Evolutionary conservation across 495 filamentous ascomycete genomes (phyloP).

Genomic region (Podospora tetraspora): DNA sequence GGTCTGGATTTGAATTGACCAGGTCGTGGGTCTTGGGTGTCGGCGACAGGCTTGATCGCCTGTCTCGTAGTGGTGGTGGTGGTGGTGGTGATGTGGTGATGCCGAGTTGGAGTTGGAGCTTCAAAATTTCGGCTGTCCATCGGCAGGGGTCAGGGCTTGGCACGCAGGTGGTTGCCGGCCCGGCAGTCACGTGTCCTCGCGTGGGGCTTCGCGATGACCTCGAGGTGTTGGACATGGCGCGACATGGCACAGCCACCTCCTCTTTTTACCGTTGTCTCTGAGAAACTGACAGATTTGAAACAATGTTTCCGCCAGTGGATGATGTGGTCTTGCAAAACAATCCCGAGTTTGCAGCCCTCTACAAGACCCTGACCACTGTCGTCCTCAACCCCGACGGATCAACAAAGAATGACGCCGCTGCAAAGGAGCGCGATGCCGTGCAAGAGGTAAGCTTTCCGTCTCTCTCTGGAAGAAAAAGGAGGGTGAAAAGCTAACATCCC

Average conservation of each 20-base stretch:
- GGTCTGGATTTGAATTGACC: not conserved
- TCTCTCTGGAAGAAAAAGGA: not conserved
- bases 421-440: conserved; percentile 50
- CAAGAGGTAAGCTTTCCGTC: conserved; percentile 41
- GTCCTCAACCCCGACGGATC: conserved; percentile 59
- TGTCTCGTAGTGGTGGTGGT: not conserved
- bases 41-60: not conserved
- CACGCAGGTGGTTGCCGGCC: conserved; percentile 1
- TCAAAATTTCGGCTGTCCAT: conserved; percentile 20
- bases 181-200: conserved; percentile 22
- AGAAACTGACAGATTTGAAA: conserved; percentile 12
- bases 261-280: not conserved
- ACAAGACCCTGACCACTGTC: conserved; percentile 53
- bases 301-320: conserved; percentile 64
- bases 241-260: not conserved
- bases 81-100: not conserved
- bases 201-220: conserved; percentile 5
- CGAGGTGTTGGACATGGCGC: not conserved
- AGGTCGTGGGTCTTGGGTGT: not conserved
- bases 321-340: conserved; percentile 56
- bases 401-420: conserved; percentile 49
- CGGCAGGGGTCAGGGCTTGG: conserved; percentile 9
- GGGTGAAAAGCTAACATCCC: not conserved
- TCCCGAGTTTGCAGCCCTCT: conserved; percentile 59
- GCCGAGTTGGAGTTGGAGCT: conserved; percentile 5